Evolutionary conservation across 1,284 basidiomycete species (phyloP), one percentile per base, ranked within the genome.

Genomic region (Thelephora terrestris): DNA sequence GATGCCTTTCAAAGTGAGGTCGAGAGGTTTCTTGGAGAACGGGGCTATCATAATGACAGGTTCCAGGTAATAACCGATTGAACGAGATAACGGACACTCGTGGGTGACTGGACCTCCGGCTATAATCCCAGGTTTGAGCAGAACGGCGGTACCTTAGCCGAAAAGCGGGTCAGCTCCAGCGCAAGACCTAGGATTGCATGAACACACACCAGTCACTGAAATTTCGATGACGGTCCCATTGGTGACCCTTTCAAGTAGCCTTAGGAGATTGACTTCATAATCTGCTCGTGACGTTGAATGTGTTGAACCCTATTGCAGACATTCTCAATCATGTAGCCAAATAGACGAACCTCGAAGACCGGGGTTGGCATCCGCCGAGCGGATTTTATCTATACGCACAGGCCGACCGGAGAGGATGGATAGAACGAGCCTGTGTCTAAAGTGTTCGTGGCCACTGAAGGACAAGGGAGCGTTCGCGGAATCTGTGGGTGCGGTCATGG

Each of bases 211-310:
- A 12, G 96, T 99, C 17, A 95, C 87, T 2, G 91, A 95, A 49
- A 99, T 99, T 64, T 99, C 96, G 53, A 99, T 91, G 23, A 90
- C 70, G 6, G 90, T 91, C 1, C 96, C 96, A 73, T 99, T 98
- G 4, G 94, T 96, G 2, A 91, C 70, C 61, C 92, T 93, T 64
- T 99, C 95, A 23, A 99, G 60, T 12, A 99, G 68, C 20, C 96
- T 73, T 39, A 99, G 64, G 27, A 98, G 76, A 59, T 89, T 95
- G 47, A 96, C 83, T 70, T 99, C 96, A 65, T 87, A 96, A 62
- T 98, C 94, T 87, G 57, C 3, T 32, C 24, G 39, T 17, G 20
- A 47, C 37, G 46, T 45, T 43, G 45, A 43, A 35, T 25, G 45
- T 34, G 25, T 43, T 43, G 29, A 38, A 25, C 23, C 20, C n/a